Conservation (phyloP, 768 basidiomycete genomes). For the Leucosporidium yakuticum region DNA sequence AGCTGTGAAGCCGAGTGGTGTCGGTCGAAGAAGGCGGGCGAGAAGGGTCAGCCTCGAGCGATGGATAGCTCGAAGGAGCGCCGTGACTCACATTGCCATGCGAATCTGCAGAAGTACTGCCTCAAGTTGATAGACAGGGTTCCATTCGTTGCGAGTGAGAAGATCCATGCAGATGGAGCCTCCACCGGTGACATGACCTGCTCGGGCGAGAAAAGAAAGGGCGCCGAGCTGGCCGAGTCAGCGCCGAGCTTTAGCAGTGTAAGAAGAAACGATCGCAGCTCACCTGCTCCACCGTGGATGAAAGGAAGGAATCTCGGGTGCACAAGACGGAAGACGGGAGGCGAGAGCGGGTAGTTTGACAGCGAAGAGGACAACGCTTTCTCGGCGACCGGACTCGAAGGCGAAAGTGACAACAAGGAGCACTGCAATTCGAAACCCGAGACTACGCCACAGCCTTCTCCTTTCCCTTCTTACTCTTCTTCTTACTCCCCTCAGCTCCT, state of each 20-base stretch:
- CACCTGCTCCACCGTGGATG: conserved; percentile 63
- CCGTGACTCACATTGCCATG: conserved; percentile 50
- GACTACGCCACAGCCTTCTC: too few species aligned
- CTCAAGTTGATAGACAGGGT: conserved; percentile 14
- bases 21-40: not conserved
- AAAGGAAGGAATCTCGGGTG: conserved; percentile 68
- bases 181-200: conserved; percentile 44
- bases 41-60: not conserved
- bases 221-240: too few species aligned
- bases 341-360: too few species aligned
- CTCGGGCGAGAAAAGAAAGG: not conserved
- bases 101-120: conserved; percentile 58
- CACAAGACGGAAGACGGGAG: conserved; percentile 40
- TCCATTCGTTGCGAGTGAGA: conserved; percentile 58
- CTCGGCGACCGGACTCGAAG: too few species aligned
- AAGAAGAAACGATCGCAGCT: conserved; percentile 48
- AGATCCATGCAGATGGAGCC: conserved; percentile 67
- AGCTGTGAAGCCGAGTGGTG: conserved; percentile 39
- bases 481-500: too few species aligned
- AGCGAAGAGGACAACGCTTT: too few species aligned
- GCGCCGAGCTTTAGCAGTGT: conserved; percentile 52
- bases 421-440: too few species aligned
- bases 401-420: too few species aligned
- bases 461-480: too few species aligned
- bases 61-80: too few species aligned